A percentile compares a stretch with the other conserved stretches of the same genome.
Conservation (phyloP, 164 flowering plant genomes). For the Vitis cinerea region DNA sequence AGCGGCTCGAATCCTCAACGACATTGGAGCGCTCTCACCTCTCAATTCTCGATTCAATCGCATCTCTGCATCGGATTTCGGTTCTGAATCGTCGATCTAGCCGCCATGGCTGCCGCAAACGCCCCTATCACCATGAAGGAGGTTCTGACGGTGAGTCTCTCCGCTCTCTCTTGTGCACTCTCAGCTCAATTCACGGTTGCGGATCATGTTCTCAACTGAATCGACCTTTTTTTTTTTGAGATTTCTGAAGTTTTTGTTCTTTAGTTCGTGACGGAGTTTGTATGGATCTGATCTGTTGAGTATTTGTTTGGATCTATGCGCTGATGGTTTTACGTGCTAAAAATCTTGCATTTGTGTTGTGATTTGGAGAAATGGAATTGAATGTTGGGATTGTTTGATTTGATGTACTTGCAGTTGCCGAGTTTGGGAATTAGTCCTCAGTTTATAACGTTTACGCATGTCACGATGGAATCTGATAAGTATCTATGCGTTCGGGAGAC, state of each 20-base stretch:
- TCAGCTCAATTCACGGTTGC: neutral
- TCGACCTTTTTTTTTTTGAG: too few species aligned
- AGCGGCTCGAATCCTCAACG: constrained; percentile 17
- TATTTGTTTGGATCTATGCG: neutral
- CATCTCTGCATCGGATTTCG: constrained; percentile 20
- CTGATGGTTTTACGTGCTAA: neutral
- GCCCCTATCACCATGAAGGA: constrained; percentile 98
- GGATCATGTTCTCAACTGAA: too few species aligned
- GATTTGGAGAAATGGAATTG: neutral
- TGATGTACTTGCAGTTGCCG: constrained; percentile 68
- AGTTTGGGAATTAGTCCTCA: constrained; percentile 91
- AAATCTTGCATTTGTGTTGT: neutral
- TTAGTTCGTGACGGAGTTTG: neutral
- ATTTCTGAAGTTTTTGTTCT: neutral
- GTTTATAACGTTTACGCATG: constrained; percentile 94
- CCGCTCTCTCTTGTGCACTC: neutral
- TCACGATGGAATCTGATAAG: constrained; percentile 98
- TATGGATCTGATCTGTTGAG: neutral
- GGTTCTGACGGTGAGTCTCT: constrained; percentile 64
- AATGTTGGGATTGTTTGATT: constrained; percentile 19
- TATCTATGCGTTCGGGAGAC: constrained; percentile 98
- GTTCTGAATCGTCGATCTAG: constrained; percentile 29
- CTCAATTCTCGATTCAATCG: constrained; percentile 10
- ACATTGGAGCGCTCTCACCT: neutral
- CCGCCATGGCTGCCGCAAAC: constrained; percentile 92